Evolutionary conservation across 176 grass and related monocot genomes (phyloP).

Genomic region (Thinopyrum elongatum): DNA sequence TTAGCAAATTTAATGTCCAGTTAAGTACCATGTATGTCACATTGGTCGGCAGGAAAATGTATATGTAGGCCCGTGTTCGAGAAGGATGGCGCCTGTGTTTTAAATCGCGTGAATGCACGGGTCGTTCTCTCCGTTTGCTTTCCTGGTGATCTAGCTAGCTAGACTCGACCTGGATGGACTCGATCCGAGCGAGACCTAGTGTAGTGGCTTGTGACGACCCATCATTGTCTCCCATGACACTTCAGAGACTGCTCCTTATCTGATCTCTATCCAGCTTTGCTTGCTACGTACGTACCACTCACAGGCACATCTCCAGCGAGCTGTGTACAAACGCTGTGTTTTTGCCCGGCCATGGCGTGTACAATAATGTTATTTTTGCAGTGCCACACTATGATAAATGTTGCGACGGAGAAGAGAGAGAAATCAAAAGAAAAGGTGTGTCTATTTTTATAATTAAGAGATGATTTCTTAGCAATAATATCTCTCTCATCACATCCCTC

Average conservation of each 20-base stretch:
- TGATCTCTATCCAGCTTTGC: background rate
- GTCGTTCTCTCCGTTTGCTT: background rate
- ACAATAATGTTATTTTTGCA: too few species aligned
- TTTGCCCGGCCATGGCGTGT: too few species aligned
- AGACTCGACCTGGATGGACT: background rate
- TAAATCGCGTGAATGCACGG: background rate
- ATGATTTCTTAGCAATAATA: too few species aligned
- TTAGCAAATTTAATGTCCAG: too few species aligned
- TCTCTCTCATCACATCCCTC: too few species aligned
- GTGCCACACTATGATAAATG: too few species aligned
- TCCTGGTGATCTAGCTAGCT: background rate
- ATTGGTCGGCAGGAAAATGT: background rate
- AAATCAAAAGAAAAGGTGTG: too few species aligned
- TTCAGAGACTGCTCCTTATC: background rate
- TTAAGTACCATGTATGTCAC: background rate
- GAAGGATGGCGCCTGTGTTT: background rate
- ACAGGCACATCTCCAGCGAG: too few species aligned
- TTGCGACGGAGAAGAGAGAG: too few species aligned
- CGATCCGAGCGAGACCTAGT: background rate
- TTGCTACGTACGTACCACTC: too few species aligned
- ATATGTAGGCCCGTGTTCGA: background rate
- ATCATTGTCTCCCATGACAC: background rate
- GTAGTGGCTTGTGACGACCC: background rate
- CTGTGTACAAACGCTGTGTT: too few species aligned
- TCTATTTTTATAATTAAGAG: too few species aligned